These are phyloP conservation scores for Phytophthora kernoviae DNA, from an alignment of 352 stramenopile species.

Conservation along the genomic window DNA sequence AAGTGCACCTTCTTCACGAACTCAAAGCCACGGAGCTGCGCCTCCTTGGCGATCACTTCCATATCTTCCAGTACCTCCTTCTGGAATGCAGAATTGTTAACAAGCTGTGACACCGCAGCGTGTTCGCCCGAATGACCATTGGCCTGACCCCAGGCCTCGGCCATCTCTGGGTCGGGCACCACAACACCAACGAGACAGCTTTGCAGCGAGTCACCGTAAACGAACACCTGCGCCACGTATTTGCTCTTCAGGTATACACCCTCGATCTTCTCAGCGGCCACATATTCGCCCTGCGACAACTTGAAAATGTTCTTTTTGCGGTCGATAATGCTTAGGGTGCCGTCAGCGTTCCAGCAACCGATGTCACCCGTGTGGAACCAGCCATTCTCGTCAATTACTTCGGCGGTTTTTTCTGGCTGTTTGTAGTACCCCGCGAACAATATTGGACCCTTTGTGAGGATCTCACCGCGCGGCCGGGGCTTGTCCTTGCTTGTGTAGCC, in stretches of 20 bases:
- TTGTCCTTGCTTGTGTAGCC: slow-evolving; percentile 91
- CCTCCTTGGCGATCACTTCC: slow-evolving; percentile 47
- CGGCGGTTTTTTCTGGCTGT: slow-evolving; percentile 90
- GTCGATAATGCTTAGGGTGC: slow-evolving; percentile 91
- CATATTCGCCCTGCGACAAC: slow-evolving; percentile 95
- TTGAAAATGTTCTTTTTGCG: slow-evolving; percentile 96
- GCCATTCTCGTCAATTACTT: slow-evolving; percentile 92
- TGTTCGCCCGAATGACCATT: slow-evolving; percentile 39
- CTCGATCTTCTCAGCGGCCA: slow-evolving; percentile 97
- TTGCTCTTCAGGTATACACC: slow-evolving; percentile 92
- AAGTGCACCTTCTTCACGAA: slow-evolving; percentile 89
- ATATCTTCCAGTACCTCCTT: slow-evolving; percentile 83
- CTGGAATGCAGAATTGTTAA: slow-evolving; percentile 51
- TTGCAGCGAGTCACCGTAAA: slow-evolving; percentile 96
- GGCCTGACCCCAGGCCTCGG: slow-evolving; percentile 52
- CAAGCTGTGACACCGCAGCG: slow-evolving; percentile 38
- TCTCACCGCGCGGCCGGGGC: slow-evolving; percentile 65
- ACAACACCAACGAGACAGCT: slow-evolving; percentile 94
- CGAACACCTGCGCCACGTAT: slow-evolving; percentile 95
- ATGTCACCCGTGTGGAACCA: slow-evolving; percentile 99
- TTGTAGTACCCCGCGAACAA: slow-evolving; percentile 96
- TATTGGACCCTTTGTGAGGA: slow-evolving; percentile 73
- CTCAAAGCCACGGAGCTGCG: slow-evolving; percentile 92
- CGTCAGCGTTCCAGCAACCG: slow-evolving; percentile 94
- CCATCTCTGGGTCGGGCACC: slow-evolving; percentile 79